Conservation (phyloP, 1,139 yeast species). For the Yamadazyma blattariae region DNA sequence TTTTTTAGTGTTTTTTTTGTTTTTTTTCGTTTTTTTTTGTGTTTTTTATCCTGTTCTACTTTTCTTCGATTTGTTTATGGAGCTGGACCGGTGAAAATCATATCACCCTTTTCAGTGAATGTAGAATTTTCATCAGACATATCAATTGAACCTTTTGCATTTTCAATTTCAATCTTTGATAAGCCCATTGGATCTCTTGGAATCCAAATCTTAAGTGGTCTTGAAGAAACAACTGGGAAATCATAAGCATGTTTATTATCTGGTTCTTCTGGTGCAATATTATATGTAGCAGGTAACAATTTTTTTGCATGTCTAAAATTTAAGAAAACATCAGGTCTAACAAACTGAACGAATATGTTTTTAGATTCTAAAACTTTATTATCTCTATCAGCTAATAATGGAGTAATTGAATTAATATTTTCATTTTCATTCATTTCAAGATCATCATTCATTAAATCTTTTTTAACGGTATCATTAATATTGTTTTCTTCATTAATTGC, state of each 20-base stretch:
- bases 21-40: too few species aligned
- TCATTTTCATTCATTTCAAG: constrained; percentile 13
- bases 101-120: constrained; percentile 57
- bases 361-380: constrained; percentile 26
- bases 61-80: too few species aligned
- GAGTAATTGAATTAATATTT: constrained; percentile 22
- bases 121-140: constrained; percentile 68
- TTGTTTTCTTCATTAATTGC: constrained; percentile 15
- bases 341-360: constrained; percentile 43
- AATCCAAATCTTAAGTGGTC: constrained; percentile 79
- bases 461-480: constrained; percentile 18
- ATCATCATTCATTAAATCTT: constrained; percentile 22
- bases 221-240: constrained; percentile 66
- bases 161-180: constrained; percentile 56
- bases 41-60: too few species aligned
- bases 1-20: too few species aligned
- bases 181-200: constrained; percentile 85
- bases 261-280: constrained; percentile 24
- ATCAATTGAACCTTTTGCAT: constrained; percentile 39
- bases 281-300: constrained; percentile 51
- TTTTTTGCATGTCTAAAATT: constrained; percentile 54
- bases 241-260: constrained; percentile 52
- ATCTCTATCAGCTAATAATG: constrained; percentile 56
- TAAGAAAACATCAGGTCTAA: constrained; percentile 65
- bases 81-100: constrained; percentile 56